These are phyloP conservation scores for Pugionium dolabratum DNA, from an alignment of 345 rosid species.

Conservation along the genomic window DNA sequence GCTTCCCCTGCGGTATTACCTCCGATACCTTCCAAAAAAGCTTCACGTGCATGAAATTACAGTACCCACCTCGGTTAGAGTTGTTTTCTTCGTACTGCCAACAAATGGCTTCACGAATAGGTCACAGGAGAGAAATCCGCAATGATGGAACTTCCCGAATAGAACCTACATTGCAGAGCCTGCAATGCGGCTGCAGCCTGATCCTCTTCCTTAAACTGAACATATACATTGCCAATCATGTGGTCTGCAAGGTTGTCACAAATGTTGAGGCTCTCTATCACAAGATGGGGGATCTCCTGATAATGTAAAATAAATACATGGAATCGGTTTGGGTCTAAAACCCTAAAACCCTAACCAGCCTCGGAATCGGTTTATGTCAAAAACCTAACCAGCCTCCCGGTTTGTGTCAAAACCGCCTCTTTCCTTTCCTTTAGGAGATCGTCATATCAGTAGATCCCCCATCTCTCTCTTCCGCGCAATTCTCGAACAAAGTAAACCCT, in stretches of 20 bases:
- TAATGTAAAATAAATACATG: too few species aligned
- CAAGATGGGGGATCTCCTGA: too few species aligned
- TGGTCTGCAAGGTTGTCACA: not conserved
- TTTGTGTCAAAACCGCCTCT: too few species aligned
- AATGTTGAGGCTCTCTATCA: conserved; percentile 74
- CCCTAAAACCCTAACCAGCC: too few species aligned
- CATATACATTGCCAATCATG: conserved; percentile 55
- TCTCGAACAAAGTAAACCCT: too few species aligned
- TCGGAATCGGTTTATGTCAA: too few species aligned
- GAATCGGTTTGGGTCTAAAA: too few species aligned
- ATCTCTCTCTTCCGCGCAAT: too few species aligned
- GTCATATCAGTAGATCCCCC: too few species aligned
- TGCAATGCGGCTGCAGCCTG: conserved; percentile 84
- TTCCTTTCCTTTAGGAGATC: too few species aligned
- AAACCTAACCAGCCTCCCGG: too few species aligned
- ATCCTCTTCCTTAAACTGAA: conserved; percentile 86
- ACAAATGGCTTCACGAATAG: conserved; percentile 89
- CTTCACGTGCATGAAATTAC: conserved; percentile 78
- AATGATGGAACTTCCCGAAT: conserved; percentile 87
- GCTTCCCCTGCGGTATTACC: conserved; percentile 46
- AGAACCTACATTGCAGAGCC: conserved; percentile 76
- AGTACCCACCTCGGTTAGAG: conserved; percentile 83
- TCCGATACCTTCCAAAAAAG: conserved; percentile 66
- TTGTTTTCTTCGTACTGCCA: conserved; percentile 75
- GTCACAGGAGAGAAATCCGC: conserved; percentile 95